phyloP scores from a whole-genome alignment of 768 basidiomycete species.

The Mycena chlorophos region DNA sequence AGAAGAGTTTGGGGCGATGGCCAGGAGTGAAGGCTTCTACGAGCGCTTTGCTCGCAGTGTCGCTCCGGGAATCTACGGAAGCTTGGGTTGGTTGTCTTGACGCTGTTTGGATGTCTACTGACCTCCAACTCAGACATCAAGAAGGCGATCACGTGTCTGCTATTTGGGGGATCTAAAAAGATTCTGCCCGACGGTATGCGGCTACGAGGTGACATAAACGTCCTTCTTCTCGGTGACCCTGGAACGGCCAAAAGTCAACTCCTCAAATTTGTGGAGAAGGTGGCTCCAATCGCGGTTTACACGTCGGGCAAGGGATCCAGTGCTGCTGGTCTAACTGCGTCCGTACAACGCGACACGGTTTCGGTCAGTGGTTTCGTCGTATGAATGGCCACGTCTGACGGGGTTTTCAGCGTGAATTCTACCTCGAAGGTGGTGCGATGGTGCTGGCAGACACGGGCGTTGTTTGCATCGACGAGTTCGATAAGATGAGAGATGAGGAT shows the following conservation, averaged over 20 bases:
- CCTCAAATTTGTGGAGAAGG: slow-evolving; percentile 99
- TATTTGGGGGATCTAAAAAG: slow-evolving; percentile 98
- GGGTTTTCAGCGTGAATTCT: slow-evolving; percentile 82
- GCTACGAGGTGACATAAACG: slow-evolving; percentile 96
- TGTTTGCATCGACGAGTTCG: slow-evolving; percentile 99
- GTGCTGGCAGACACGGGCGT: slow-evolving; percentile 97
- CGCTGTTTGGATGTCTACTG: slow-evolving; percentile 8
- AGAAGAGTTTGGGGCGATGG: slow-evolving; percentile 92
- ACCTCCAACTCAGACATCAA: slow-evolving; percentile 77
- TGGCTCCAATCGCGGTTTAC: slow-evolving; percentile 97
- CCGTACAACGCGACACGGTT: slow-evolving; percentile 89
- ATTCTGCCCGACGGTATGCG: slow-evolving; percentile 96
- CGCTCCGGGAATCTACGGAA: slow-evolving; percentile 96
- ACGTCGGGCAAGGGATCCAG: slow-evolving; percentile 98
- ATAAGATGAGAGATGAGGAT: slow-evolving; percentile 99
- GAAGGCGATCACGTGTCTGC: slow-evolving; percentile 93
- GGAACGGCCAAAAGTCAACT: slow-evolving; percentile 98
- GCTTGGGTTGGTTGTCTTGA: slow-evolving; percentile 60
- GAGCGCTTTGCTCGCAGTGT: slow-evolving; percentile 93
- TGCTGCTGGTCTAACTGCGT: slow-evolving; percentile 97
- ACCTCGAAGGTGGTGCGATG: slow-evolving; percentile 99
- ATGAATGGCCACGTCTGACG: slow-evolving; percentile 6
- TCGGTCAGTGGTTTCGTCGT: slow-evolving; percentile 59
- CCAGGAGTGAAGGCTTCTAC: slow-evolving; percentile 85
- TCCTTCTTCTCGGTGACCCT: slow-evolving; percentile 92